Evolutionary conservation across 306 rosid species (phyloP).

Genomic region (Lithocarpus polystachyus): DNA sequence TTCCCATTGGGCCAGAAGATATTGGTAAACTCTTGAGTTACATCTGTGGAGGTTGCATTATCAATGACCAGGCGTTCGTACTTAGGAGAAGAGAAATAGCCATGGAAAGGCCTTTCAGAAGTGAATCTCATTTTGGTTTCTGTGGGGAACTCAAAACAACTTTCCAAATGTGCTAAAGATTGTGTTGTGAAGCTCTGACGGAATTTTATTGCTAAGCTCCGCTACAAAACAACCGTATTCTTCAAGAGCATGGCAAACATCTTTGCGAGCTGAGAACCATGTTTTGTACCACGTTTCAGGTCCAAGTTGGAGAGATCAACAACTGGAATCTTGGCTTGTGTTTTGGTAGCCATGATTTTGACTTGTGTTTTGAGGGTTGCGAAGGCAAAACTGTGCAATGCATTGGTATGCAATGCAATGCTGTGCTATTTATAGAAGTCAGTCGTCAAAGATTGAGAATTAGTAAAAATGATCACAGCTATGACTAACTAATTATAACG

Average conservation of each 20-base stretch:
- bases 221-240: too few species aligned
- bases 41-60: constrained; percentile 1
- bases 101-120: constrained; percentile 10
- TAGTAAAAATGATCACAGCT: too few species aligned
- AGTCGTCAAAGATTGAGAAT: too few species aligned
- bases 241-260: constrained; percentile 2
- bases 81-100: constrained; percentile 7
- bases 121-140: constrained; percentile 1
- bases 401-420: too few species aligned
- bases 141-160: constrained; percentile 15
- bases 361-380: neutral
- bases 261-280: neutral
- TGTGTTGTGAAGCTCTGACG: neutral
- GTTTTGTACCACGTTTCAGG: neutral
- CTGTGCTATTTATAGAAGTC: too few species aligned
- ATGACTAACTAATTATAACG: too few species aligned
- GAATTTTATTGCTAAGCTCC: neutral
- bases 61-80: constrained; percentile 19
- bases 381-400: neutral
- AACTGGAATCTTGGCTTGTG: constrained; percentile 1
- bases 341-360: neutral
- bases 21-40: neutral
- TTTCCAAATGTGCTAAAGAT: neutral
- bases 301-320: neutral
- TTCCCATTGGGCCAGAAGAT: constrained; percentile 20